Conservation (phyloP, 305 asterid species). For the Andrographis paniculata region DNA sequence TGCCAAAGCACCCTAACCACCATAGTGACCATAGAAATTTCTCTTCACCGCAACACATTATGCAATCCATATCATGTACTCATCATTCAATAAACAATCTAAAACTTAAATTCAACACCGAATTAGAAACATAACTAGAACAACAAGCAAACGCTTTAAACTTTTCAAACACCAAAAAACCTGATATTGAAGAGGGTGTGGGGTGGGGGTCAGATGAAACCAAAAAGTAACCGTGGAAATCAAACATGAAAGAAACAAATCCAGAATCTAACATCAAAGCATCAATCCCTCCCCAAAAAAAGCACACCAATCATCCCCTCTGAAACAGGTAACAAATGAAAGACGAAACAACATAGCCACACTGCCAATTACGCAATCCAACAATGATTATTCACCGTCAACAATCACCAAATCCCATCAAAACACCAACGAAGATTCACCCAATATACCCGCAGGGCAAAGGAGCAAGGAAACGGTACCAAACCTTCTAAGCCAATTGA, state of each 20-base stretch:
- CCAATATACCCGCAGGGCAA: neutral
- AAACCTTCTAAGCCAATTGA: slow-evolving; percentile 97
- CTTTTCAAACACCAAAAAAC: neutral
- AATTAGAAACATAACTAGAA: slow-evolving; percentile 12
- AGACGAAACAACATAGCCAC: neutral
- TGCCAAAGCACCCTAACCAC: slow-evolving; percentile 7
- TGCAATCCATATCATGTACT: neutral
- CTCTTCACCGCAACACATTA: neutral
- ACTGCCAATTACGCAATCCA: neutral
- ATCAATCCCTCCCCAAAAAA: neutral
- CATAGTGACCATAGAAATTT: neutral
- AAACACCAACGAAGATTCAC: neutral
- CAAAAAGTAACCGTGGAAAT: neutral
- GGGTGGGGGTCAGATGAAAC: too few relatives aligned
- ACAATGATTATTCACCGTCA: neutral
- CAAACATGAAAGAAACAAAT: neutral
- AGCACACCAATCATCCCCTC: neutral
- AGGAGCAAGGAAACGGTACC: neutral
- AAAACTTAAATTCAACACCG: slow-evolving; percentile 1
- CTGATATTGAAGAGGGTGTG: neutral
- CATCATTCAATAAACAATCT: neutral
- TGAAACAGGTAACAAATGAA: too few relatives aligned
- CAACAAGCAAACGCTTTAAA: neutral
- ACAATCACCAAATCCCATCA: neutral
- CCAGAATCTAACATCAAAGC: neutral